A percentile compares a stretch with the other conserved stretches of the same genome.
phyloP scores from a whole-genome alignment of 2,329 filamentous ascomycete genomes.

The Aotearoamyces nothofagi region DNA sequence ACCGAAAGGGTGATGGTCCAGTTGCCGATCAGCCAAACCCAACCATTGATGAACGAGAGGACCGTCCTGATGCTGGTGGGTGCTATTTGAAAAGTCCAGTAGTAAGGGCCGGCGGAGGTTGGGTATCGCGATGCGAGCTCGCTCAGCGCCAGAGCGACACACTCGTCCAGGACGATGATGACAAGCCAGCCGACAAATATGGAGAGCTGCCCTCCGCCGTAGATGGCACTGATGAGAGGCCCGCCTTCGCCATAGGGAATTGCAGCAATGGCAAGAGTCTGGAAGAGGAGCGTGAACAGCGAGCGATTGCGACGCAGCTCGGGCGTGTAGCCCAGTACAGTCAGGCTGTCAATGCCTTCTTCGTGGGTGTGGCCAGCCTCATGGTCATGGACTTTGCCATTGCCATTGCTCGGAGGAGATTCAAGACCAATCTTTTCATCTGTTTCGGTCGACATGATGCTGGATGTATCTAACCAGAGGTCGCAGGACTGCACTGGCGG shows the following conservation, averaged over 20 bases:
- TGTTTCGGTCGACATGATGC: too few species aligned
- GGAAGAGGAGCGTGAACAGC: conserved; percentile 43
- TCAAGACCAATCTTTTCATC: too few species aligned
- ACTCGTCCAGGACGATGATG: conserved; percentile 38
- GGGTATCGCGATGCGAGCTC: conserved; percentile 66
- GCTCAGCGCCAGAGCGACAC: conserved; percentile 53
- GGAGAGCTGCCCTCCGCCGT: conserved; percentile 29
- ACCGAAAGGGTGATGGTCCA: conserved; percentile 74
- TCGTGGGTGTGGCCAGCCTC: too few species aligned
- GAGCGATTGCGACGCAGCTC: conserved; percentile 43
- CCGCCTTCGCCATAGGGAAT: conserved; percentile 34
- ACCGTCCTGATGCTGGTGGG: conserved; percentile 43
- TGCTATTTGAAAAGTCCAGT: conserved; percentile 63
- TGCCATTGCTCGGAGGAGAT: too few species aligned
- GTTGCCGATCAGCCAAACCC: conserved; percentile 66
- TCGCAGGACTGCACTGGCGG: too few species aligned
- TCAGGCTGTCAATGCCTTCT: not conserved
- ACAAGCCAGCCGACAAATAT: conserved; percentile 43
- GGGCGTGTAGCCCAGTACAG: conserved; percentile 41
- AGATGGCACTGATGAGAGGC: conserved; percentile 17
- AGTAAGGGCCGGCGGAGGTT: conserved; percentile 66
- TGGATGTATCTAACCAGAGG: too few species aligned
- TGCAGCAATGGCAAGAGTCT: conserved; percentile 43
- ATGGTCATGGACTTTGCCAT: too few species aligned
- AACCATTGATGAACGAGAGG: conserved; percentile 58